Base-by-base conservation (phyloP, 208 protist genomes). In the Trypanosoma avium region DNA sequence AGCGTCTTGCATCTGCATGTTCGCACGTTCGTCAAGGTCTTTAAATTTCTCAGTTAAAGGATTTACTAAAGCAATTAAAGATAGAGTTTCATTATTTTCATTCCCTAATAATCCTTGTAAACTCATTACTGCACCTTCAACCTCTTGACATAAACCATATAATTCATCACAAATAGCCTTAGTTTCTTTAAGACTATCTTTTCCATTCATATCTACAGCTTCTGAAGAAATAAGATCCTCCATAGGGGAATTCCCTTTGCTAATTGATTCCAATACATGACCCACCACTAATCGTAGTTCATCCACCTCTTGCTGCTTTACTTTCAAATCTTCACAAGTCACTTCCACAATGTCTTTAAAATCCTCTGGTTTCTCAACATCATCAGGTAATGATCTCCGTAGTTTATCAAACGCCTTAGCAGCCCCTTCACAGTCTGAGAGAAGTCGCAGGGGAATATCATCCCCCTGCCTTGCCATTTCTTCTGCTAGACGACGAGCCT, bases 391-490 rank as follows among this genome's bases (percentile, higher is more conserved):
- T 15, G 29, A 7, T 13, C 3, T n/a, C 15, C 60, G 48, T 32
- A 65, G 60, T 17, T 21, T 56, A 30, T 65, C 35, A 30, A 65
- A 22, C 13, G 30, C 48, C 8, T 47, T 45, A 0, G 6, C 30
- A 9, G 33, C 35, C 17, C 24, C 33, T 0, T 4, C 24, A 19
- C 46, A 65, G 19, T 5, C 47, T 1, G 32, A 35, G 21, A 65
- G 60, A 22, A 65, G 36, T 26, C 60, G 46, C 12, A 57, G 5
- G 1, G 47, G 29, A 1, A 65, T 3, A 9, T 56, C 47, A 27
- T 54, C 49, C 4, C 47, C 60, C 0, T 48, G 19, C 33, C 35
- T 24, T 0, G 56, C 40, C 26, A 61, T 32, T 17, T 29, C 2
- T 19, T 49, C 56, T 29, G 40, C 38, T 40, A 3, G 33, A 13